Percentiles rank a stretch among this genome's conserved stretches.
phyloP scores from a whole-genome alignment of 2,329 filamentous ascomycete species.

The Ophiostoma australiae region DNA sequence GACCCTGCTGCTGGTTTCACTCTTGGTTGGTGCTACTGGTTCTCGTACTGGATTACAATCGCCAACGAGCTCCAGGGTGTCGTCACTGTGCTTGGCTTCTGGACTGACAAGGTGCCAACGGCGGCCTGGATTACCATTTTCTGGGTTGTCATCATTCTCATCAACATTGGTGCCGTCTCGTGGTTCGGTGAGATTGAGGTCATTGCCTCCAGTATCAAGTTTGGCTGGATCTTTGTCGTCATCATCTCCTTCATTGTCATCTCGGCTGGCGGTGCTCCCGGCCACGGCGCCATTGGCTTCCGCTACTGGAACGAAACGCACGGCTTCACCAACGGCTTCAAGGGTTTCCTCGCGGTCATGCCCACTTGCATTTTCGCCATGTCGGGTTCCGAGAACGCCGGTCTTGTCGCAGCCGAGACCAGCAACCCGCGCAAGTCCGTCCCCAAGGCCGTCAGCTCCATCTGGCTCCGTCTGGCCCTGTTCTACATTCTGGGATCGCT shows the following conservation, averaged over 20 bases:
- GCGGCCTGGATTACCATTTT: slow-evolving; percentile 21
- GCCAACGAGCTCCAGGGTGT: slow-evolving; percentile 21
- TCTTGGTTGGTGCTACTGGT: slow-evolving; percentile 49
- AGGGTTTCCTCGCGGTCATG: slow-evolving; percentile 54
- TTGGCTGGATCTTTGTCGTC: slow-evolving; percentile 46
- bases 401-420: slow-evolving; percentile 67
- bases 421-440: slow-evolving; percentile 66
- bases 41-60: slow-evolving; percentile 42
- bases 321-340: slow-evolving; percentile 43
- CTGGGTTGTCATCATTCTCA: slow-evolving; percentile 23
- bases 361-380: slow-evolving; percentile 42
- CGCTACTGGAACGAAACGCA: slow-evolving; percentile 23
- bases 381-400: slow-evolving; percentile 66
- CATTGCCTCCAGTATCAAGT: slow-evolving; percentile 37
- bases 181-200: slow-evolving; percentile 28
- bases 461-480: slow-evolving; percentile 33
- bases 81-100: slow-evolving; percentile 20
- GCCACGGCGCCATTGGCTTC: slow-evolving; percentile 23
- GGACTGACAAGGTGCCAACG: slow-evolving; percentile 20
- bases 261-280: slow-evolving; percentile 38
- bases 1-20: slow-evolving; percentile 45
- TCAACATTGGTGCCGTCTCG: slow-evolving; percentile 23
- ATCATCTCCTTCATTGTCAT: slow-evolving; percentile 49
- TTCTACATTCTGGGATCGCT: slow-evolving; percentile 51
- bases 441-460: slow-evolving; percentile 78